Conservation (phyloP, 2,329 filamentous ascomycete genomes). For the Fusarium brachygibbosum region DNA sequence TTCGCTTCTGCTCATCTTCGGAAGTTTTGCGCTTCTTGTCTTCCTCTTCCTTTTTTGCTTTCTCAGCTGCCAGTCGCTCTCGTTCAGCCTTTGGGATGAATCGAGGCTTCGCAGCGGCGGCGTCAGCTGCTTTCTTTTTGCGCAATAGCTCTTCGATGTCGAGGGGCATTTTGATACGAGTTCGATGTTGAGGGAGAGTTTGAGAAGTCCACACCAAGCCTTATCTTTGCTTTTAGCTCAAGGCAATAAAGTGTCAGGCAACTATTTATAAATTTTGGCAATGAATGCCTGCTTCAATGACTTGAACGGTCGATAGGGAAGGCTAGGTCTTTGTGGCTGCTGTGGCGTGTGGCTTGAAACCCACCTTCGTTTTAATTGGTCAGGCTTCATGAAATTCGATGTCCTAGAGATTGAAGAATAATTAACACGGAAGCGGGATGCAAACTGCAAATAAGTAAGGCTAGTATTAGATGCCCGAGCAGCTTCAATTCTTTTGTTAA, state of each 20-base stretch:
- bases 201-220: background rate
- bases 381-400: background rate
- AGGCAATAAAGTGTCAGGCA: background rate
- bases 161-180: constrained; percentile 59
- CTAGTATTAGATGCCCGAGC: too few relatives aligned
- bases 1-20: constrained; percentile 76
- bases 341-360: background rate
- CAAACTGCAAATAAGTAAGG: too few relatives aligned
- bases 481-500: accelerated
- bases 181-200: background rate
- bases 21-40: constrained; percentile 64
- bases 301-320: background rate
- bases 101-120: constrained; percentile 86
- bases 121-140: constrained; percentile 88
- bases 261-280: background rate
- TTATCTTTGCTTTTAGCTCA: background rate
- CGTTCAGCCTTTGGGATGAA: constrained; percentile 88
- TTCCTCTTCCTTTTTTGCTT: constrained; percentile 77
- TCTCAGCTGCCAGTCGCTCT: constrained; percentile 83
- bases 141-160: constrained; percentile 88
- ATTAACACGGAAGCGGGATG: background rate
- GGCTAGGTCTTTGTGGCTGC: background rate
- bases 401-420: background rate
- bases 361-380: background rate
- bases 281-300: background rate